Conservation (phyloP, 345 rosid genomes). For the Moricandia moricandioides region DNA sequence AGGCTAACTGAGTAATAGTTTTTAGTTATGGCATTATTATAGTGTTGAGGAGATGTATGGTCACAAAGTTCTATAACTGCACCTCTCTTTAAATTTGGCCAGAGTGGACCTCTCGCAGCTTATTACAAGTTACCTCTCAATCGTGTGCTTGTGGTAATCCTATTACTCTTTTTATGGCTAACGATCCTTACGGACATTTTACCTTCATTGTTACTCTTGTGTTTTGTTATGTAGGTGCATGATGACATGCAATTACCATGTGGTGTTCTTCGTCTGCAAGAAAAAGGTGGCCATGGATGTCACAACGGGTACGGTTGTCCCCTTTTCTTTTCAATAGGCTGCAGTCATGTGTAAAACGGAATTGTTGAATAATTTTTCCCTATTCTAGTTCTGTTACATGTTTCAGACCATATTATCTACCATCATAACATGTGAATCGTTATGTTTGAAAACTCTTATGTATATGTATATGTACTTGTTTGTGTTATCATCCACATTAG, state of each 20-base stretch:
- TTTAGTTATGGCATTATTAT: not conserved
- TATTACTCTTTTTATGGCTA: conserved; percentile 13
- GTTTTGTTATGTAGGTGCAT: too few relatives aligned
- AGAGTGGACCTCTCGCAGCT: conserved; percentile 72
- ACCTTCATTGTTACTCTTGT: too few relatives aligned
- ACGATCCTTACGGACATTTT: too few relatives aligned
- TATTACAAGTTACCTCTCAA: conserved; percentile 83
- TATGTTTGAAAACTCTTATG: not conserved
- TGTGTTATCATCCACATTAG: not conserved
- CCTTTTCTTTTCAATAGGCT: not conserved
- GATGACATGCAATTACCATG: too few relatives aligned
- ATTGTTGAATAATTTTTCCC: not conserved
- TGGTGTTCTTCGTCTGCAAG: too few relatives aligned
- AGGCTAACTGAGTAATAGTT: not conserved
- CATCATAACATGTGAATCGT: not conserved
- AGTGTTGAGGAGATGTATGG: not conserved
- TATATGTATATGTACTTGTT: not conserved
- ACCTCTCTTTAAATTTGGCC: conserved; percentile 8
- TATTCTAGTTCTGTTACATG: not conserved
- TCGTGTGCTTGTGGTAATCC: conserved; percentile 75
- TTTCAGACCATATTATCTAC: conserved; percentile 1
- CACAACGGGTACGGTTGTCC: conserved; percentile 66
- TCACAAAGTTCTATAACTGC: not conserved
- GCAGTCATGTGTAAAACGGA: not conserved
- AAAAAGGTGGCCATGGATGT: conserved; percentile 33